A percentile compares a stretch with the other conserved stretches of the same genome.
Evolutionary conservation across 306 rosid genomes (phyloP).

Genomic region (Pueraria montana): DNA sequence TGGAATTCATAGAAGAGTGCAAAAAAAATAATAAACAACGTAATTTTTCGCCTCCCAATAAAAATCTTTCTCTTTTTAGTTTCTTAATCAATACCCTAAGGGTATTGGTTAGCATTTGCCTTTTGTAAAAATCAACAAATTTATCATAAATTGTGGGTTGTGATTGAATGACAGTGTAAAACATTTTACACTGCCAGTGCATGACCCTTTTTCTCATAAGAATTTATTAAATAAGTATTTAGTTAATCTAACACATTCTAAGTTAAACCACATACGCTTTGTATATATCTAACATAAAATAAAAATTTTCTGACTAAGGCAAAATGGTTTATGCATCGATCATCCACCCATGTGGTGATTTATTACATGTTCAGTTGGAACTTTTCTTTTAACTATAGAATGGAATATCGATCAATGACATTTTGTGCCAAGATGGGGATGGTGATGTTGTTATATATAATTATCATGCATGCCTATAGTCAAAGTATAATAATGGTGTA

Average conservation of each 20-base stretch:
- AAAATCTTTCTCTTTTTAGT: no score
- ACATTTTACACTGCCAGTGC: no score
- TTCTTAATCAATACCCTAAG: no score
- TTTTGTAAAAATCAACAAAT: no score
- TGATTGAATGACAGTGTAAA: no score
- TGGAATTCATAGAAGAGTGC: no score
- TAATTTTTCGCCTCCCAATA: no score
- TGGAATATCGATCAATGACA: neutral
- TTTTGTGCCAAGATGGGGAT: neutral
- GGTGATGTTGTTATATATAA: neutral
- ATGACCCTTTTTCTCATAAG: no score
- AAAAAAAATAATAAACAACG: no score
- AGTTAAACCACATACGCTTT: neutral
- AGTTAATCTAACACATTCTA: neutral
- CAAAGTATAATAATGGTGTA: neutral
- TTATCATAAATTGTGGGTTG: no score
- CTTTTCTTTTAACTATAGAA: neutral
- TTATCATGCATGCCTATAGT: neutral
- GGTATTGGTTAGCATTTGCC: no score
- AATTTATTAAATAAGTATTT: neutral
- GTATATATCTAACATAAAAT: neutral
- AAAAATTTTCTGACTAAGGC: neutral
- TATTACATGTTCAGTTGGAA: neutral
- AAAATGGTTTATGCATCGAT: neutral
- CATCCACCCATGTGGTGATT: neutral